Base-by-base conservation (phyloP, 306 rosid species). In the Prunus kanzakura region DNA sequence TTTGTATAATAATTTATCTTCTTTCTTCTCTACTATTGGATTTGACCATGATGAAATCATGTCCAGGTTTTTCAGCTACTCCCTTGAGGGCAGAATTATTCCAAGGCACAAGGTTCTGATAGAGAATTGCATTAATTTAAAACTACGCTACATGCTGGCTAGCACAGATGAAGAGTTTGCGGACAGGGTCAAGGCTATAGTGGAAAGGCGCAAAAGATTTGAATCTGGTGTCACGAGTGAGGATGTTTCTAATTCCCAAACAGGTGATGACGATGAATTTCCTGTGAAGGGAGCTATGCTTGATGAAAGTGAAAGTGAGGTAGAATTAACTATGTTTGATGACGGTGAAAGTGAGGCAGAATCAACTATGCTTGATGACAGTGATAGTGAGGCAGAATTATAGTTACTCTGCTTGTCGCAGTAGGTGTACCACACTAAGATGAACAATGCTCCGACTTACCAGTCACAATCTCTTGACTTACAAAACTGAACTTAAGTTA, bases 31-130 rank as follows among this genome's bases (percentile, higher is more conserved):
- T 43, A 56, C 30, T 41, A 5, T 61, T 50, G 50, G 67, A 46
- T 25, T 27, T 64, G 64, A 73, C 47, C 68, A 41, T 69, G 38
- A 27, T 72, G 79, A 67, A 56, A 61, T 69, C 72, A 1, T 67
- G 64, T 71, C 35, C 90, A 91, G 97, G 85, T 94, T 94, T 89
- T 87, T 94, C 67, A 94, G 97, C 86, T 94, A 91, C 84, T 94
- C 98, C 68, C 94, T 94, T 1, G 93, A 91, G 11, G 88, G 90
- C 30, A 87, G 98, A 78, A 91, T 94, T 64, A 88, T 90, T 64
- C 98, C 96, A 3, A 87, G 98, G 86, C 97, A 94, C 88, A 86
- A 87, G 86, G 76, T 91, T 91, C 86, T 90, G 74, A 89, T 86
- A 57, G 97, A 91, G 83, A 87, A 85, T 77, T 85, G 80, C 79